These are phyloP conservation scores for Spergularia azorica DNA, from an alignment of 179 eudicot species.

Conservation along the genomic window DNA sequence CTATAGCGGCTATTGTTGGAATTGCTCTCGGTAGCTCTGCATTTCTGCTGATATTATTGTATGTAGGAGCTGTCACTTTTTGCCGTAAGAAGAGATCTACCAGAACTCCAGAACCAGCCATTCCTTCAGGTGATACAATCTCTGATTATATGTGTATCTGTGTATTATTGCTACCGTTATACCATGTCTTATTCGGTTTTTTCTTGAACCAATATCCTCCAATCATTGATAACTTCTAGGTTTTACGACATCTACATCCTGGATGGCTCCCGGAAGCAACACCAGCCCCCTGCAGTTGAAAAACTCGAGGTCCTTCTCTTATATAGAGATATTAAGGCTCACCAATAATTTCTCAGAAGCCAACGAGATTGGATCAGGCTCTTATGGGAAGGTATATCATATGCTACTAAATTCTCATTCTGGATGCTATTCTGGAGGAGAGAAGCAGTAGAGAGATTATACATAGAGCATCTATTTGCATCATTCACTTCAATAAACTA, in stretches of 20 bases:
- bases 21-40: slow-evolving; percentile 51
- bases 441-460: too few species aligned
- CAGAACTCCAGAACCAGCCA: slow-evolving; percentile 33
- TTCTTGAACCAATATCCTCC: background rate
- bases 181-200: background rate
- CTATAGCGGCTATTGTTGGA: slow-evolving; percentile 38
- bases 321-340: slow-evolving; percentile 54
- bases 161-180: background rate
- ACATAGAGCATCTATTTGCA: too few species aligned
- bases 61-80: slow-evolving; percentile 49
- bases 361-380: slow-evolving; percentile 66
- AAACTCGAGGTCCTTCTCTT: slow-evolving; percentile 58
- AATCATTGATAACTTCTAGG: slow-evolving; percentile 15
- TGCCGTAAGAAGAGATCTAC: slow-evolving; percentile 49
- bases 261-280: slow-evolving; percentile 52
- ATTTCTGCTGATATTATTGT: slow-evolving; percentile 42
- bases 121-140: slow-evolving; percentile 50
- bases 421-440: too few species aligned
- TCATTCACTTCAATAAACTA: too few species aligned
- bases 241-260: slow-evolving; percentile 44
- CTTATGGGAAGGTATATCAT: slow-evolving; percentile 64
- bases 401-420: background rate
- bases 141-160: background rate
- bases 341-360: slow-evolving; percentile 61
- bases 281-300: slow-evolving; percentile 55